These are phyloP conservation scores for Pyrus betulifolia DNA, from an alignment of 306 rosid genomes.

Conservation along the genomic window DNA sequence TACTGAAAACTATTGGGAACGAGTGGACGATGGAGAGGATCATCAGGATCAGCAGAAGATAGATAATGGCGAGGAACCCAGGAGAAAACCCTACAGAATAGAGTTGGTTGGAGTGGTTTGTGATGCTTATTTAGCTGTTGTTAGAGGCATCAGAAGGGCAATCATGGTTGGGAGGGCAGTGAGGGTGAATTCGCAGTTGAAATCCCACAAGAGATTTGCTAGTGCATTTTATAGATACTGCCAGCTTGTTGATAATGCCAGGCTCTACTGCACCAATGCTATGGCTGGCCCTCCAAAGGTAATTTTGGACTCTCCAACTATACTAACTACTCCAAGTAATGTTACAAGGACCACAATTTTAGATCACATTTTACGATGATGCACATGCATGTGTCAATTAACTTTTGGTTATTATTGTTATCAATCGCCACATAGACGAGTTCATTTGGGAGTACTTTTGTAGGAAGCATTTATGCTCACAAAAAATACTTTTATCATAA, in stretches of 20 bases:
- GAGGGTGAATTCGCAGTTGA: constrained; percentile 75
- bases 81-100: constrained; percentile 64
- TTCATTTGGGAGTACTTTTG: neutral
- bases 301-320: neutral
- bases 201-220: constrained; percentile 93
- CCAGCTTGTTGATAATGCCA: constrained; percentile 74
- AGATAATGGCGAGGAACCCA: neutral
- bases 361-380: neutral
- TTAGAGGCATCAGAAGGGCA: constrained; percentile 93
- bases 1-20: constrained; percentile 80
- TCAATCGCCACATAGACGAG: neutral
- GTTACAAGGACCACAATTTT: neutral
- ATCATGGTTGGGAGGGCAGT: constrained; percentile 77
- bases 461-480: neutral
- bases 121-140: constrained; percentile 84
- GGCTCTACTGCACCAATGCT: constrained; percentile 52
- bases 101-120: constrained; percentile 95
- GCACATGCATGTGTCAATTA: too few species aligned
- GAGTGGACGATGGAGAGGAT: constrained; percentile 37
- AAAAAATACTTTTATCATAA: too few species aligned
- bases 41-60: constrained; percentile 11
- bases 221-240: constrained; percentile 62
- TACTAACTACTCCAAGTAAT: neutral
- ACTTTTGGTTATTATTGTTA: too few species aligned
- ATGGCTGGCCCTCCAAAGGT: constrained; percentile 63